Evolutionary conservation across 1,284 basidiomycete genomes (phyloP).

Genomic region (Agroathelia rolfsii): DNA sequence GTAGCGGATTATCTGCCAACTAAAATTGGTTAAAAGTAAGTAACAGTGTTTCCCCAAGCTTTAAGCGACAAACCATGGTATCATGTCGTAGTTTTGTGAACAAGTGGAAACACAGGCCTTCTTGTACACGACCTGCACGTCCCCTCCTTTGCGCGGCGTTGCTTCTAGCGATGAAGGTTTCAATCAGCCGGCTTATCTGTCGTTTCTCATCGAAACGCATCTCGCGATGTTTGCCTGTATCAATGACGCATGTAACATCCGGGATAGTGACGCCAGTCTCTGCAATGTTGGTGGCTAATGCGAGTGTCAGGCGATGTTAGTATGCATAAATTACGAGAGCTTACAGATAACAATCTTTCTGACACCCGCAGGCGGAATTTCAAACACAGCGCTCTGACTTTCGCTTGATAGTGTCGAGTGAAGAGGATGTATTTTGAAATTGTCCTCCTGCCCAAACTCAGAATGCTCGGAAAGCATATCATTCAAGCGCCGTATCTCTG

Average conservation of each 20-base stretch:
- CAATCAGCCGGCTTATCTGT: constrained; percentile 87
- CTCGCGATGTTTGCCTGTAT: constrained; percentile 89
- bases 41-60: no score
- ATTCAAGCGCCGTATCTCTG: constrained; percentile 84
- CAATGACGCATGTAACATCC: constrained; percentile 96
- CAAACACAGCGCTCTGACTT: constrained; percentile 85
- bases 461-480: constrained; percentile 77
- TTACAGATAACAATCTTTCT: constrained; percentile 93
- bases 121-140: constrained; percentile 85
- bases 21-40: no score
- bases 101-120: constrained; percentile 90
- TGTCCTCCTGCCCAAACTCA: constrained; percentile 54
- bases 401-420: constrained; percentile 92
- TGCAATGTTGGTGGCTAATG: constrained; percentile 51
- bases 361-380: constrained; percentile 69
- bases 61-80: constrained; percentile 37
- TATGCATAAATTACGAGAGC: no score
- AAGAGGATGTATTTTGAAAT: constrained; percentile 81
- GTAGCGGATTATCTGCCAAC: constrained; percentile 88
- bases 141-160: constrained; percentile 92
- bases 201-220: constrained; percentile 99
- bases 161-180: constrained; percentile 88
- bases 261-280: constrained; percentile 98
- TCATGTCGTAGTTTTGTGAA: constrained; percentile 90
- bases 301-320: constrained; percentile 54